phyloP scores from a whole-genome alignment of 2,329 filamentous ascomycete genomes.

The Curvularia hawaiiensis region DNA sequence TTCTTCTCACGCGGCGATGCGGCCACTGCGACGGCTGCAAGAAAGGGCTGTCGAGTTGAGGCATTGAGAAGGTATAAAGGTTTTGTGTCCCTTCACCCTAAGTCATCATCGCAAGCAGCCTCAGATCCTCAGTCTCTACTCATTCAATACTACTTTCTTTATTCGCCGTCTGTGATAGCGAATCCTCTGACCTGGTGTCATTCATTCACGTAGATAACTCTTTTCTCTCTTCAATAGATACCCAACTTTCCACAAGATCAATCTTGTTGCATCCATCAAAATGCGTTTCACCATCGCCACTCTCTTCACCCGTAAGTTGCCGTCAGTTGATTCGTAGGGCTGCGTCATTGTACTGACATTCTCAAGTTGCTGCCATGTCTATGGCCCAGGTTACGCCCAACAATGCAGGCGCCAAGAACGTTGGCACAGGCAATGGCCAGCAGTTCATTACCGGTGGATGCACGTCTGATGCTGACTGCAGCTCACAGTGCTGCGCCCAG shows the following conservation, averaged over 20 bases:
- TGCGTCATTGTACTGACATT: not conserved
- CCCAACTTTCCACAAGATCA: not conserved
- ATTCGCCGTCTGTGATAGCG: constrained; percentile 35
- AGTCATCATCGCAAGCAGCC: constrained; percentile 1
- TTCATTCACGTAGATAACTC: constrained; percentile 26
- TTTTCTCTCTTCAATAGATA: constrained; percentile 7
- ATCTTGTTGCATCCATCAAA: constrained; percentile 10
- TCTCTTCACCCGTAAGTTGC: constrained; percentile 17
- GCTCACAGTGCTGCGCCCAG: constrained; percentile 34
- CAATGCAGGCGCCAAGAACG: constrained; percentile 33
- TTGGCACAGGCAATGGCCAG: constrained; percentile 32
- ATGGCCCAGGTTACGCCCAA: constrained; percentile 34
- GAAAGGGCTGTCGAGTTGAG: not conserved
- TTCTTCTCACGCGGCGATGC: not conserved
- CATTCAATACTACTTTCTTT: constrained; percentile 20
- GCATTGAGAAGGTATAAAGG: not conserved
- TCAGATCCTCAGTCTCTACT: constrained; percentile 6
- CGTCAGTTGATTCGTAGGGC: not conserved
- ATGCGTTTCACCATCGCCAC: constrained; percentile 29
- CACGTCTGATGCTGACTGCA: constrained; percentile 37
- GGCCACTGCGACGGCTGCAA: not conserved
- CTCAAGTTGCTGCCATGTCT: constrained; percentile 21
- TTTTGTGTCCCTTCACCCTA: not conserved
- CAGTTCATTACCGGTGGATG: constrained; percentile 43
- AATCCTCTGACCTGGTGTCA: constrained; percentile 37